phyloP scores from a whole-genome alignment of 2,329 filamentous ascomycete species.

The Verticillium nonalfalfae region DNA sequence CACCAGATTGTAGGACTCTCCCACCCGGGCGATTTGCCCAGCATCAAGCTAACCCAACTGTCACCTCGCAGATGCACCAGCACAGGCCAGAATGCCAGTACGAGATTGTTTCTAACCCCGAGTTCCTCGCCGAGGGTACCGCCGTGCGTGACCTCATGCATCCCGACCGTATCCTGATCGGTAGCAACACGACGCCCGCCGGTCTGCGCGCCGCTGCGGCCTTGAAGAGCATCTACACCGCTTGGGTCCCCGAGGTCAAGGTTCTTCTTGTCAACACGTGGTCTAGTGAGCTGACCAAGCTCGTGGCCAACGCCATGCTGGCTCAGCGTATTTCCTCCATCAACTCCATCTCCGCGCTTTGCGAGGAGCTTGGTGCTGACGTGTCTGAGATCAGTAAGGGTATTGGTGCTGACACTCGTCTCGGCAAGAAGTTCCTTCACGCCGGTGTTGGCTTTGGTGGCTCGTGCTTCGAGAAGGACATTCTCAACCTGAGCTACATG shows the following conservation, averaged over 20 bases:
- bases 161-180: constrained; percentile 71
- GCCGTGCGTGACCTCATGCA: constrained; percentile 64
- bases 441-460: constrained; percentile 74
- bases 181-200: constrained; percentile 53
- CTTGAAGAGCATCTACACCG: constrained; percentile 59
- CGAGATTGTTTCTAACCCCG: constrained; percentile 74
- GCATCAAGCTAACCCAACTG: neutral
- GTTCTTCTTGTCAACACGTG: constrained; percentile 70
- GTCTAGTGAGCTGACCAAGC: constrained; percentile 73
- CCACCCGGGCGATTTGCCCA: no score
- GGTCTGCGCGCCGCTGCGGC: constrained; percentile 57
- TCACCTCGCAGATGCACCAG: constrained; percentile 38
- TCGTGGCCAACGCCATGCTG: constrained; percentile 74
- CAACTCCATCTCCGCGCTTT: constrained; percentile 75
- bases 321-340: constrained; percentile 77
- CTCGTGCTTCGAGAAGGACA: constrained; percentile 77
- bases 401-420: constrained; percentile 63
- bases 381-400: constrained; percentile 65
- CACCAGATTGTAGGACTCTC: constrained; percentile 49
- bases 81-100: constrained; percentile 60
- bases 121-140: constrained; percentile 74
- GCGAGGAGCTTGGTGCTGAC: constrained; percentile 69
- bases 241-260: constrained; percentile 61
- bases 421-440: constrained; percentile 68
- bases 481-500: constrained; percentile 67